Conservation (phyloP, 441 rosid genomes). For the Monsonia emarginata region DNA sequence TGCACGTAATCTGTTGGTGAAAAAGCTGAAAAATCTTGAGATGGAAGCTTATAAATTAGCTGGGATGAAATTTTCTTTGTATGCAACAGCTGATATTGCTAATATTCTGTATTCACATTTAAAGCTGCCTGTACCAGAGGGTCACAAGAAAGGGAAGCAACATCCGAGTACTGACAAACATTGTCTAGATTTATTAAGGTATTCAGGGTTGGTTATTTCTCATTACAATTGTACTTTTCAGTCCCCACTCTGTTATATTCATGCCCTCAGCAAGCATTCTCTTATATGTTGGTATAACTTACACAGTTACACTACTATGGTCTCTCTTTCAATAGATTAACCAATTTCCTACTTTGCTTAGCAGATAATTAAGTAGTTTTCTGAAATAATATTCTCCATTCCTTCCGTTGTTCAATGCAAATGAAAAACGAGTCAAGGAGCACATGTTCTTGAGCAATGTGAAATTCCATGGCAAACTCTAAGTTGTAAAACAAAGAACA, state of each 20-base stretch:
- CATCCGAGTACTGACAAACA: constrained; percentile 95
- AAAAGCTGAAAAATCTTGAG: constrained; percentile 71
- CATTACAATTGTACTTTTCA: neutral
- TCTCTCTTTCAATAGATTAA: neutral
- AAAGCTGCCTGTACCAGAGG: constrained; percentile 71
- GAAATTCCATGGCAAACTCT: too few species aligned
- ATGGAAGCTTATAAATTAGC: constrained; percentile 74
- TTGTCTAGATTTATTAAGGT: constrained; percentile 84
- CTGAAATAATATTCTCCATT: too few species aligned
- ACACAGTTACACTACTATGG: too few species aligned
- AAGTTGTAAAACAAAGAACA: too few species aligned
- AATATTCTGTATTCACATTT: constrained; percentile 70
- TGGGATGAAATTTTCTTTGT: constrained; percentile 75
- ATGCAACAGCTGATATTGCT: constrained; percentile 79
- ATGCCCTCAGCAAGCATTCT: neutral
- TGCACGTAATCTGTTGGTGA: constrained; percentile 61
- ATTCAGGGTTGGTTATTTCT: constrained; percentile 15
- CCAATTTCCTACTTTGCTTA: too few species aligned
- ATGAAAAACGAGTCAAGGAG: too few species aligned
- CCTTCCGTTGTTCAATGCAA: too few species aligned
- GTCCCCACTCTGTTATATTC: neutral
- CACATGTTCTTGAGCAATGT: too few species aligned
- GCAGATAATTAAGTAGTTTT: neutral
- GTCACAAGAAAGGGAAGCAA: constrained; percentile 53
- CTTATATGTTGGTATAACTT: neutral